Evolutionary conservation across 345 rosid species (phyloP).

Genomic region (Brassica juncea): DNA sequence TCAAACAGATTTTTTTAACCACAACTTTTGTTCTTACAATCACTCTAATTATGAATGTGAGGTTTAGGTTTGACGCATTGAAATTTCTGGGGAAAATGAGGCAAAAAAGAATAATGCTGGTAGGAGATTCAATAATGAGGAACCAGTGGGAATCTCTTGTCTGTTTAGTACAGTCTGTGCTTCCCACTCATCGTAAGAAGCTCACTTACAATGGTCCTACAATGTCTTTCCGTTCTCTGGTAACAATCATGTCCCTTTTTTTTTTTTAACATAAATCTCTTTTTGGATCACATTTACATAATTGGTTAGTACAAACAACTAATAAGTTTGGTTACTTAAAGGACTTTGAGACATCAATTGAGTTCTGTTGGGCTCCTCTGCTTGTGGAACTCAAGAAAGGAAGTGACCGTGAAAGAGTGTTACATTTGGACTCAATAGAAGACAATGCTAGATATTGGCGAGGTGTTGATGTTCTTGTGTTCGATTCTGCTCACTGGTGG

Average conservation of each 20-base stretch:
- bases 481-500: constrained; percentile 99
- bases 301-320: constrained; percentile 2
- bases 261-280: no score
- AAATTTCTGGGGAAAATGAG: constrained; percentile 82
- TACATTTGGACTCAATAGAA: constrained; percentile 86
- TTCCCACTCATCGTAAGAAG: constrained; percentile 68
- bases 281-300: constrained; percentile 12
- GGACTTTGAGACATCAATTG: constrained; percentile 83
- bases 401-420: constrained; percentile 55
- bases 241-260: constrained; percentile 28
- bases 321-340: constrained; percentile 22
- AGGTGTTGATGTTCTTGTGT: constrained; percentile 78
- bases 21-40: neutral
- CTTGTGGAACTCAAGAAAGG: constrained; percentile 80
- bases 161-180: constrained; percentile 84
- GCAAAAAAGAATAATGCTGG: constrained; percentile 78
- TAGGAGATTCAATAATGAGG: constrained; percentile 97
- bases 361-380: constrained; percentile 91
- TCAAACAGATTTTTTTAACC: neutral
- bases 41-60: neutral
- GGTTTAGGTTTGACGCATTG: constrained; percentile 78
- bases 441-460: constrained; percentile 93
- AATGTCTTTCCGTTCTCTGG: constrained; percentile 89
- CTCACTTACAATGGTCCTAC: constrained; percentile 75
- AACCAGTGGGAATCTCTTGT: constrained; percentile 98